Conservation (phyloP, 805 yeast species). For the Wickerhamomyces tratensis region DNA sequence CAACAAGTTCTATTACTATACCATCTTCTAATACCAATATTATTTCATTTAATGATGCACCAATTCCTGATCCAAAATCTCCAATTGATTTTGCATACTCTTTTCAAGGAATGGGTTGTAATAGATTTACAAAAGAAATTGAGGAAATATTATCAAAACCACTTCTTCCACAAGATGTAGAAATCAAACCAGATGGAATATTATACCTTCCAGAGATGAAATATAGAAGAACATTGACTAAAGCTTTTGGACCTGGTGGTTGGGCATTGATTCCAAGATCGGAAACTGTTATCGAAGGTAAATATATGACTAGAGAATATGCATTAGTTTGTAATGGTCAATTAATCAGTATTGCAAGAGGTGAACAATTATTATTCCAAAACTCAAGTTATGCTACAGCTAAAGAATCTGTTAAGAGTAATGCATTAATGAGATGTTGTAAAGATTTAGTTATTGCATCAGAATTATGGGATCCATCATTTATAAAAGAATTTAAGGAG, state of each 20-base stretch:
- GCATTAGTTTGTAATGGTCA: slow-evolving; percentile 83
- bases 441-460: slow-evolving; percentile 95
- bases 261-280: slow-evolving; percentile 97
- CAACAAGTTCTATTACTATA: no score
- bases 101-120: slow-evolving; percentile 75
- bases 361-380: slow-evolving; percentile 88
- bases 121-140: slow-evolving; percentile 58
- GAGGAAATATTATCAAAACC: slow-evolving; percentile 53
- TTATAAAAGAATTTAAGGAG: slow-evolving; percentile 61
- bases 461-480: slow-evolving; percentile 95
- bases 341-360: slow-evolving; percentile 84
- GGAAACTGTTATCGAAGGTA: slow-evolving; percentile 67
- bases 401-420: slow-evolving; percentile 93
- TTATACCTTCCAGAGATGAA: slow-evolving; percentile 91
- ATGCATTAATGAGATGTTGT: slow-evolving; percentile 96
- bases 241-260: slow-evolving; percentile 96
- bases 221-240: slow-evolving; percentile 79
- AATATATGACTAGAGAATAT: slow-evolving; percentile 79
- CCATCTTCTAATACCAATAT: slow-evolving; percentile 3
- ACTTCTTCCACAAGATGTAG: slow-evolving; percentile 66
- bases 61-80: slow-evolving; percentile 4
- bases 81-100: slow-evolving; percentile 72
- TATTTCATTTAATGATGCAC: slow-evolving; percentile 7
- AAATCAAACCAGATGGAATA: slow-evolving; percentile 92
- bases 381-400: slow-evolving; percentile 90